Percentiles rank a stretch among this genome's conserved stretches.
Conservation (phyloP, 225 moss, liverwort and hornwort genomes). For the Bryum argenteum region DNA sequence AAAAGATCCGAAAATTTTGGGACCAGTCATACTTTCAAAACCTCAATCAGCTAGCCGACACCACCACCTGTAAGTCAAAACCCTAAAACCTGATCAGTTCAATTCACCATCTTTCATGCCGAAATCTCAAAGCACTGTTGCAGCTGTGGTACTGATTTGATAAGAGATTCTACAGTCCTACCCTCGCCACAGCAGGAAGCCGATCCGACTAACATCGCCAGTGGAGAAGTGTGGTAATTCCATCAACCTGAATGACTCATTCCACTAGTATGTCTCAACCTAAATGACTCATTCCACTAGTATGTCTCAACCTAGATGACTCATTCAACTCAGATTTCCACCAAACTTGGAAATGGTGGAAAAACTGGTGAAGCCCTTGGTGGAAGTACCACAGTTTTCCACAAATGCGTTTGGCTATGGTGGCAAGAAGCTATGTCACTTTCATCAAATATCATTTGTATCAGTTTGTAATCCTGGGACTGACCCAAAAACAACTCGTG, state of each 20-base stretch:
- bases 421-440: neutral
- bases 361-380: too few relatives aligned
- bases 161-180: neutral
- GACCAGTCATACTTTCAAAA: slow-evolving; percentile 30
- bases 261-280: too few relatives aligned
- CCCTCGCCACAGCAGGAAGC: neutral
- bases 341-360: too few relatives aligned
- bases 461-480: neutral
- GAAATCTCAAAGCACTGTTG: neutral
- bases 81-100: neutral
- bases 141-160: neutral
- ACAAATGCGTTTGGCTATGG: neutral
- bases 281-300: too few relatives aligned
- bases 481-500: neutral
- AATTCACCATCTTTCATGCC: neutral
- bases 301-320: too few relatives aligned
- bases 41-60: slow-evolving; percentile 18
- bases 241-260: too few relatives aligned
- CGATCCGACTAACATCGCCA: neutral
- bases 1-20: slow-evolving; percentile 14
- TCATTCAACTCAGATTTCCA: too few relatives aligned
- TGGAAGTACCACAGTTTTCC: too few relatives aligned
- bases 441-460: neutral
- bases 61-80: neutral
- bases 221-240: too few relatives aligned